Evolutionary conservation across 2,329 filamentous ascomycete species (phyloP).

Genomic region (Sporothrix luriei): DNA sequence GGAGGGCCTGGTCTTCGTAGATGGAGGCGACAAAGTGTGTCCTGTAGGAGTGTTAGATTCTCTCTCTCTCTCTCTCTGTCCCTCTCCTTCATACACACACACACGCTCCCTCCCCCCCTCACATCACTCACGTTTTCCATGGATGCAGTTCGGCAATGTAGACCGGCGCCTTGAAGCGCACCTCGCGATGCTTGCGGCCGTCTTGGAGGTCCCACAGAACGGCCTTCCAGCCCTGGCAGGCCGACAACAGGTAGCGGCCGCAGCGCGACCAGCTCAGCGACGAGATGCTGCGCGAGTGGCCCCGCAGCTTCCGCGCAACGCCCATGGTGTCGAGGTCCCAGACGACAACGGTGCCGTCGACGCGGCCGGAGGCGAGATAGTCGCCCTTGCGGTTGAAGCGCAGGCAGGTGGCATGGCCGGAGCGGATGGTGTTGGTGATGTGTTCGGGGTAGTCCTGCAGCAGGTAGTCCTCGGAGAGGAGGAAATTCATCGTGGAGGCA

Average conservation of each 20-base stretch:
- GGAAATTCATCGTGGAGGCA: conserved; percentile 54
- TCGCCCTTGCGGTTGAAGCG: conserved; percentile 95
- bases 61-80: background rate
- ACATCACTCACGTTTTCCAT: conserved; percentile 68
- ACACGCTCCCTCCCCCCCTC: no score
- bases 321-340: conserved; percentile 98
- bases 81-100: no score
- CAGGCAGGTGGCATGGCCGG: conserved; percentile 65
- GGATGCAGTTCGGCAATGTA: conserved; percentile 97
- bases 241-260: conserved; percentile 86
- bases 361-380: conserved; percentile 88
- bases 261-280: conserved; percentile 93
- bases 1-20: conserved; percentile 87
- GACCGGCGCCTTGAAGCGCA: conserved; percentile 88
- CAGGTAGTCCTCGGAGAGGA: conserved; percentile 65
- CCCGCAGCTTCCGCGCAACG: conserved; percentile 88
- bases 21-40: conserved; percentile 84
- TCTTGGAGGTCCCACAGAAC: conserved; percentile 88
- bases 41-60: background rate
- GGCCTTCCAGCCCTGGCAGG: conserved; percentile 94
- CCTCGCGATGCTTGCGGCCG: conserved; percentile 72
- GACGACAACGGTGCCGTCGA: conserved; percentile 91
- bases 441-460: conserved; percentile 85
- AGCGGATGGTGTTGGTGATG: conserved; percentile 82
- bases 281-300: conserved; percentile 91